These are phyloP conservation scores for Cryptosporidium canis DNA, from an alignment of 169 alveolate species.

Conservation along the genomic window DNA sequence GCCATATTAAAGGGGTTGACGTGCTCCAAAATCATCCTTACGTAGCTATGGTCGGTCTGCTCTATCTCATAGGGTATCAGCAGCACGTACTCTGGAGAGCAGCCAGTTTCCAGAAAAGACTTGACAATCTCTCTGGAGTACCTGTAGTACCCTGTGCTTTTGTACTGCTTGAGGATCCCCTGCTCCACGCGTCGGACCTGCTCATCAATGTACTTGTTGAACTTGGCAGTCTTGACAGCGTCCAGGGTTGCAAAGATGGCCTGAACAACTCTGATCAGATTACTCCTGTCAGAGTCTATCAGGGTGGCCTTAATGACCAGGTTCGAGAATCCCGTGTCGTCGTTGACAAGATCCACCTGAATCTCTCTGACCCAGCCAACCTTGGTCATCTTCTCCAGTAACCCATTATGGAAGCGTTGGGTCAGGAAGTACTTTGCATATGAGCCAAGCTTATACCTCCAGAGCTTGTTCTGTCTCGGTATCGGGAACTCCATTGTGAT, in stretches of 20 bases:
- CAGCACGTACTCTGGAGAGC: slow-evolving; percentile 14
- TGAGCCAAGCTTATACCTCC: slow-evolving; percentile 15
- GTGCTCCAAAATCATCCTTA: not conserved
- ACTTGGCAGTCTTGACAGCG: slow-evolving; percentile 3
- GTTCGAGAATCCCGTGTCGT: slow-evolving; percentile 53
- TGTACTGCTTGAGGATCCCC: slow-evolving; percentile 20
- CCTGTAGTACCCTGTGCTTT: slow-evolving; percentile 29
- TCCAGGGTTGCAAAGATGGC: slow-evolving; percentile 9
- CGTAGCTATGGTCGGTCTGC: not conserved
- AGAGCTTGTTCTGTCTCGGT: slow-evolving; percentile 17
- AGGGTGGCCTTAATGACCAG: not conserved
- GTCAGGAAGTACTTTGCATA: not conserved
- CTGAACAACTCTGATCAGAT: not conserved
- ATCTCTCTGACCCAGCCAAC: slow-evolving; percentile 8
- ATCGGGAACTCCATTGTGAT: slow-evolving; percentile 34
- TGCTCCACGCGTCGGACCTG: slow-evolving; percentile 38
- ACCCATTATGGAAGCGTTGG: slow-evolving; percentile 7
- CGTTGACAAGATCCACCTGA: not conserved
- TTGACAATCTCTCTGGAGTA: slow-evolving; percentile 14
- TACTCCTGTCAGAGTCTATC: slow-evolving; percentile 1
- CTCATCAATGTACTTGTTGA: not conserved
- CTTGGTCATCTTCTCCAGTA: not conserved
- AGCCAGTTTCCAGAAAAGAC: slow-evolving; percentile 18
- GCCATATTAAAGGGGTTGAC: slow-evolving; percentile 36
- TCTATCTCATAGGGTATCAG: slow-evolving; percentile 29